Evolutionary conservation across 2,329 filamentous ascomycete species (phyloP), one percentile per base, ranked within the genome.

Genomic region (Sporothrix dimorphospora): DNA sequence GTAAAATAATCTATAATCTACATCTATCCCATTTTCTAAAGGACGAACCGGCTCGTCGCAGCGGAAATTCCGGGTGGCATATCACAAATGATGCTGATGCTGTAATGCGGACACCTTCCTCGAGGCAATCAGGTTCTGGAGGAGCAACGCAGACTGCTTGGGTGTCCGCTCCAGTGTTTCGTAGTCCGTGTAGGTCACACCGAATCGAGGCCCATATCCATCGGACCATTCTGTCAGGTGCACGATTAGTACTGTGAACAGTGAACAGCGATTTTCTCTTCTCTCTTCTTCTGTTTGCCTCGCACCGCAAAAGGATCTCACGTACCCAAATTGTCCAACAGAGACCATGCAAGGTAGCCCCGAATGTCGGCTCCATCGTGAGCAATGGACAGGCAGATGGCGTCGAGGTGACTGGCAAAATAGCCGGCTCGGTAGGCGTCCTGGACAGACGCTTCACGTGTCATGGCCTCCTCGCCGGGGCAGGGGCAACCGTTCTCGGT

Each of bases 401-500:
- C 93, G 65, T 84, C 85, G 75, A 95, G 88, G 79, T 97, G 96
- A 71, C 87, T 89, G 72, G 89, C 82, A 82, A 93, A 97, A 82
- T 96, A 97, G 84, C 70, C 89, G 89, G 27, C 30, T 3, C 94
- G 88, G 85, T 97, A 95, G 76, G 93, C 91, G 79, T 97, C 94
- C 72, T 95, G 83, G 59, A 97, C 83, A 73, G 96, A 89, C 82
- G 92, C 77, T 74, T 93, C 89, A 30, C 88, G 80, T 1, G 89
- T 82, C 78, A 94, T 82, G 74, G 94, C 90, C 78, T 93, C 94
- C 84, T 97, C 94, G 61, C 90, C 91, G 81, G 93, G 93, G 79
- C 96, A 81, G 77, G 90, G 93, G 4, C 93, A 97, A 47, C 94
- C 94, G 80, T 94, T 97, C 84, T 97, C 94, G 0, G 94, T 97